phyloP scores from a whole-genome alignment of 1,284 basidiomycete species.

The Ustilago curta region DNA sequence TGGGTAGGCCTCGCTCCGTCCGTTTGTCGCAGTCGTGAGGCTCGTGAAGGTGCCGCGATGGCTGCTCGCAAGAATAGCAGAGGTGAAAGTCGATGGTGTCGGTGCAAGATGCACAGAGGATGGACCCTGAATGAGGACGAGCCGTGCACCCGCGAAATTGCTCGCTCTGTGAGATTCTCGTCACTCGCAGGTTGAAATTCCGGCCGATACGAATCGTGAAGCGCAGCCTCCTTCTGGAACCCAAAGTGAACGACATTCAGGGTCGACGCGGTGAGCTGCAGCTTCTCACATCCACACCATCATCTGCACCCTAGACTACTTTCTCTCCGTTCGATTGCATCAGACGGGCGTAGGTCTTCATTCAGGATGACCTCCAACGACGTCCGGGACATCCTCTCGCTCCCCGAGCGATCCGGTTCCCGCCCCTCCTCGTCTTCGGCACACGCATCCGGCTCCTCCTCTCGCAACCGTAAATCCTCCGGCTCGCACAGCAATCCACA shows the following conservation, averaged over 20 bases:
- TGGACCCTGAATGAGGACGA: slow-evolving; percentile 36
- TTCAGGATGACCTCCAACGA: slow-evolving; percentile 60
- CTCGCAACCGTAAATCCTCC: slow-evolving; percentile 37
- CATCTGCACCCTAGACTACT: not conserved
- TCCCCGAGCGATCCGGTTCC: slow-evolving; percentile 45
- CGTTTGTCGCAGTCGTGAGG: not conserved
- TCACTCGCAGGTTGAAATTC: not conserved
- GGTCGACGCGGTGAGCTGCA: slow-evolving; percentile 24
- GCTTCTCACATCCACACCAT: slow-evolving; percentile 17
- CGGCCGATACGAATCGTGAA: slow-evolving; percentile 3
- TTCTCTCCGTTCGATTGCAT: too few species aligned
- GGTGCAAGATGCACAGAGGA: slow-evolving; percentile 12
- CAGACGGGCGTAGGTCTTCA: not conserved
- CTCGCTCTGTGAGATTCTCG: not conserved
- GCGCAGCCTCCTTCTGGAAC: not conserved
- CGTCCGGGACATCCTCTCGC: slow-evolving; percentile 65
- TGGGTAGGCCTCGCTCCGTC: not conserved
- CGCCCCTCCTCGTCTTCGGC: slow-evolving; percentile 36
- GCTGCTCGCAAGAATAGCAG: not conserved
- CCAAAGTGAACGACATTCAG: not conserved
- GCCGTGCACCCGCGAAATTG: slow-evolving; percentile 11
- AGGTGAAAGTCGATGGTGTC: not conserved
- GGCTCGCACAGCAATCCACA: slow-evolving; percentile 39
- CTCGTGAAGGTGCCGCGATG: not conserved
- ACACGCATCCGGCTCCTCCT: slow-evolving; percentile 38